Base-by-base conservation (phyloP, 2,329 filamentous ascomycete genomes). In the Botrytis deweyae region DNA sequence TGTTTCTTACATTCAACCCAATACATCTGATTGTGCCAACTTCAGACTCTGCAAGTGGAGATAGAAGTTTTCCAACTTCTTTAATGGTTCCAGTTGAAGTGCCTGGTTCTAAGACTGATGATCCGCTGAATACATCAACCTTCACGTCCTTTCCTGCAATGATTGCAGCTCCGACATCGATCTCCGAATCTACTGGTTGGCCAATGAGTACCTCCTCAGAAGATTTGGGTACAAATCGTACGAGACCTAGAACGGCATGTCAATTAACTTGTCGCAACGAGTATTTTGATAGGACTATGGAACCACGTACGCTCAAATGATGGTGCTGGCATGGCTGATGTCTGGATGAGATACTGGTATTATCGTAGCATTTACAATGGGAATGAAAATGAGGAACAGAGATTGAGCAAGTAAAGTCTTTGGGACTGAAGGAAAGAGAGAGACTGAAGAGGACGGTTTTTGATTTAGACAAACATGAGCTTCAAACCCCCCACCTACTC, bases 161-260 rank as follows among this genome's bases (percentile, higher is more conserved):
- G 42, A 90, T 80, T 25, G 88, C 88, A 40, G 85, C 80, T 63
- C 89, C 89, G 63, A 91, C 86, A 78, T 91, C 88, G 40, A 72
- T 55, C n/a, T 61, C 46, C 89, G 75, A 16, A 84, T 80, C 36
- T 83, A 84, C 81, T 2, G 88, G 88, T 77, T 90, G 85, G 49
- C 88, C 88, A 77, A 90, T 86, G 66, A 88, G 81, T 71, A 88
- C 79, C 75, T 85, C 85, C 74, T 82, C 81, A 66, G 86, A 84
- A 8, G 84, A 85, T 78, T 85, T 87, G 71, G 88, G 86, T 29
- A 86, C 80, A 78, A 90, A 90, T 70, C 88, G 87, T 76, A 90
- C 87, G 74, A 90, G 85, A 80, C 88, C 88, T 89, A 71, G 70
- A 49, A 55, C n/a, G 18, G 6, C 20, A 68, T 46, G 42, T 74